phyloP scores from a whole-genome alignment of 2,329 filamentous ascomycete genomes.

The Fusarium illudens region DNA sequence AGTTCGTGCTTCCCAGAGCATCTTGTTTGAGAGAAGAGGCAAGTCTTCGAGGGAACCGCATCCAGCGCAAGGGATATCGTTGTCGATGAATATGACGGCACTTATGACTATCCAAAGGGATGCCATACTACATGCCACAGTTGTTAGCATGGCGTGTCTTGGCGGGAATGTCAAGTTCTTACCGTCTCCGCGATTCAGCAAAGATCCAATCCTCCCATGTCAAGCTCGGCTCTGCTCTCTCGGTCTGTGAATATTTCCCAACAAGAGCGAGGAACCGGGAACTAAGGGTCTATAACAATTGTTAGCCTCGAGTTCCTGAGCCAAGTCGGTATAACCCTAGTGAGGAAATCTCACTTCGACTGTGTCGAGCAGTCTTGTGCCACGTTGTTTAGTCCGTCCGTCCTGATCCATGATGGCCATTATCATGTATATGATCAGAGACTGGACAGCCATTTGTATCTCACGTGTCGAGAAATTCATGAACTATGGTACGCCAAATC shows the following conservation, averaged over 20 bases:
- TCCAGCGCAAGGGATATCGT: background rate
- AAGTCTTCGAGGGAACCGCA: slow-evolving; percentile 13
- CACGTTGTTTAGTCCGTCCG: slow-evolving; percentile 3
- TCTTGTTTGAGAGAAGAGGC: slow-evolving; percentile 29
- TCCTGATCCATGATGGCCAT: slow-evolving; percentile 41
- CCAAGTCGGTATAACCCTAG: background rate
- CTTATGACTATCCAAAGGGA: slow-evolving; percentile 41
- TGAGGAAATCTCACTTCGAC: slow-evolving; percentile 7
- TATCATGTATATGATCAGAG: slow-evolving; percentile 42
- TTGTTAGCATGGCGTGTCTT: background rate
- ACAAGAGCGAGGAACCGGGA: slow-evolving; percentile 13
- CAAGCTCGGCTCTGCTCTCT: slow-evolving; percentile 21
- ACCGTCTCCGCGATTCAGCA: slow-evolving; percentile 44
- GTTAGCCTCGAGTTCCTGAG: background rate
- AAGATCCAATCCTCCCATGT: slow-evolving; percentile 46
- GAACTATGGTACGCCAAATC: slow-evolving; percentile 3
- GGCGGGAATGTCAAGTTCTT: background rate
- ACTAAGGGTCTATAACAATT: slow-evolving; percentile 13
- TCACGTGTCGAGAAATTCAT: background rate
- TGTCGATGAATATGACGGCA: slow-evolving; percentile 32
- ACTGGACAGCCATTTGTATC: slow-evolving; percentile 36
- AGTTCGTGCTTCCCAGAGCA: slow-evolving; percentile 40
- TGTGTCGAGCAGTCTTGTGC: slow-evolving; percentile 26
- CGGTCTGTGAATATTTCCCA: slow-evolving; percentile 16
- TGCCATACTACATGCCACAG: slow-evolving; percentile 6